A percentile compares a stretch with the other conserved stretches of the same genome.
Evolutionary conservation across 768 basidiomycete species (phyloP).

Genomic region (Mycena sanguinolenta): DNA sequence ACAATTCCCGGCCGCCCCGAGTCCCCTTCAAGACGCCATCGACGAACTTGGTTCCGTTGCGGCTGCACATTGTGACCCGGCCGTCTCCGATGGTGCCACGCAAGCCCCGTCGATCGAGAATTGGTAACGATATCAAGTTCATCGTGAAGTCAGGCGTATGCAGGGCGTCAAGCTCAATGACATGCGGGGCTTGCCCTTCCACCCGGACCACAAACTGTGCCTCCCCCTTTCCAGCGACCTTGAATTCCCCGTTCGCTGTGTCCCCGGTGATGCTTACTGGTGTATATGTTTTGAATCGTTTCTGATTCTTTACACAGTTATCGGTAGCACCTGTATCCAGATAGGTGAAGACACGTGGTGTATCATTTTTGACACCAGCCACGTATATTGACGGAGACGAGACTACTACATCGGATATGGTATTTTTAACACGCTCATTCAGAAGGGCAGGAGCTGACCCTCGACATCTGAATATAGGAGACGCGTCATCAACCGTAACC

Average conservation of each 20-base stretch:
- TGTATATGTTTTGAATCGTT: too few relatives aligned
- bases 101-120: conserved; percentile 20
- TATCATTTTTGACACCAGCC: neutral
- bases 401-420: too few relatives aligned
- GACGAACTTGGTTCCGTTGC: neutral
- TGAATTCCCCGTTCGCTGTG: too few relatives aligned
- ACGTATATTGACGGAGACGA: conserved; percentile 1
- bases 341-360: neutral
- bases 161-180: neutral
- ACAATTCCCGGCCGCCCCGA: neutral
- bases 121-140: conserved; percentile 12
- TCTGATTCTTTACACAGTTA: too few relatives aligned
- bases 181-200: neutral
- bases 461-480: conserved; percentile 21
- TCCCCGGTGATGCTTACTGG: too few relatives aligned
- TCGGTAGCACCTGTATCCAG: conserved; percentile 8
- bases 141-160: conserved; percentile 13
- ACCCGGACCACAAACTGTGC: neutral
- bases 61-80: neutral
- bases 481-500: conserved; percentile 8
- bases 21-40: neutral
- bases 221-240: too few relatives aligned
- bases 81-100: conserved; percentile 4
- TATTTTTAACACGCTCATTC: conserved; percentile 10
- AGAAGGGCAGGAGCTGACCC: conserved; percentile 22